Percentiles rank a stretch among this genome's conserved stretches.
Conservation (phyloP, 495 filamentous ascomycete genomes). For the Aspergillus bertholletiae region DNA sequence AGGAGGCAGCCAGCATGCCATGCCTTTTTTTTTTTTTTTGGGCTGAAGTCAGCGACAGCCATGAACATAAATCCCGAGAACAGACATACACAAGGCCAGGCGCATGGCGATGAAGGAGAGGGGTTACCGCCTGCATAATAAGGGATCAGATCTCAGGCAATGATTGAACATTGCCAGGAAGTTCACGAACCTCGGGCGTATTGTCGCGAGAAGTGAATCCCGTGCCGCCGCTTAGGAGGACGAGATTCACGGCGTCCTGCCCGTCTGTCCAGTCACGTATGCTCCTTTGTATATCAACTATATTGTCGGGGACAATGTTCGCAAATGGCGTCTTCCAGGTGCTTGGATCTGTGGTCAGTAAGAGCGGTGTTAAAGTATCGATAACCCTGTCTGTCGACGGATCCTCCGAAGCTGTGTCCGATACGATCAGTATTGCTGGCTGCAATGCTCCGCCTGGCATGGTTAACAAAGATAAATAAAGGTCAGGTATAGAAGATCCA, state of each 20-base stretch:
- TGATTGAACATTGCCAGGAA: no score
- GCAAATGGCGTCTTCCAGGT: constrained; percentile 67
- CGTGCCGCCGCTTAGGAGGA: constrained; percentile 88
- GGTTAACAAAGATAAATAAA: no score
- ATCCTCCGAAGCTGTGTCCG: constrained; percentile 85
- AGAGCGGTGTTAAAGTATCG: constrained; percentile 60
- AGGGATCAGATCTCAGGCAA: no score
- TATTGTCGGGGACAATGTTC: constrained; percentile 76
- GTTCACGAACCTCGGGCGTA: constrained; percentile 78
- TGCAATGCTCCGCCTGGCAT: constrained; percentile 26
- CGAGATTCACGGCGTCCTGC: constrained; percentile 59
- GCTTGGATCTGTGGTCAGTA: constrained; percentile 56
- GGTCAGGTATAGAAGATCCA: no score
- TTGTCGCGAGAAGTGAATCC: constrained; percentile 86
- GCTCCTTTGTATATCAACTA: constrained; percentile 66
- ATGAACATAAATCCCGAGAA: no score
- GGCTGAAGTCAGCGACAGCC: no score
- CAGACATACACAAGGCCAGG: constrained; percentile 69
- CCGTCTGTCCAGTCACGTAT: constrained; percentile 68
- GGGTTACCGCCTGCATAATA: constrained; percentile 62
- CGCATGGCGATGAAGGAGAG: constrained; percentile 81
- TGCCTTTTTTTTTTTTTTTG: constrained; percentile 55
- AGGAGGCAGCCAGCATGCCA: constrained; percentile 85
- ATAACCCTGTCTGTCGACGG: constrained; percentile 73
- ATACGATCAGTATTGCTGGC: constrained; percentile 78